Evolutionary conservation across 306 rosid genomes (phyloP), one percentile per base, ranked within the genome.

Genomic region (Elaeagnus macrophylla): DNA sequence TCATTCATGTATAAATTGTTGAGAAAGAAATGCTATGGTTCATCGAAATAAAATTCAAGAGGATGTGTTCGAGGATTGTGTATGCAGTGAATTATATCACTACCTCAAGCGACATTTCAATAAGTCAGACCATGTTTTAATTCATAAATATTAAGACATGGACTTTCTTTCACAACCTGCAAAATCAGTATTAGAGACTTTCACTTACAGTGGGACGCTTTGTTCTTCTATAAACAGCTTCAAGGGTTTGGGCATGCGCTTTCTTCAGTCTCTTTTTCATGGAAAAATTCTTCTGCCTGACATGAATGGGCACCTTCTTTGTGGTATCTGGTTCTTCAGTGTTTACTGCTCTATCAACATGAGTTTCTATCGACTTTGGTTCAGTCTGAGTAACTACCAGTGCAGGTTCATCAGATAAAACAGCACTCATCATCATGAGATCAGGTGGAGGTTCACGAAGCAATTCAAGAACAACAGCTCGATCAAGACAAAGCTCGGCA

Each of bases 131-230:
- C 32, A 25, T 25, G 32, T 25, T 25, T 25, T 25, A 0, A 3
- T 25, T 1, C 32, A 25, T 25, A 25, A 25, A 25, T 25, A 25
- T 25, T 2, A 25, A 41, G 15, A 45, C 15, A 13, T 17, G 7
- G 49, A 51, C 25, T n/a, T 51, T 10, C 36, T 18, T 51, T 10
- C 13, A 18, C 52, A 66, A 60, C 53, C 39, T 36, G n/a, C 18
- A 25, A 53, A 12, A 43, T 32, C 17, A 62, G 60, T 44, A 61
- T 51, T 6, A 49, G 66, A 25, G 70, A 72, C 53, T 7, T 51
- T 36, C 64, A 75, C 99, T 82, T 77, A 91, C 96, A 52, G 96
- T 84, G 62, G 99, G 99, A 12, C 96, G 87, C 73, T 82, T 86
- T 53, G 96, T 64, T 75, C 84, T 87, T 64, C 72, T 69, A 58